A percentile compares a stretch with the other conserved stretches of the same genome.
Evolutionary conservation across 306 rosid genomes (phyloP).

Genomic region (Rubus parviflorus): DNA sequence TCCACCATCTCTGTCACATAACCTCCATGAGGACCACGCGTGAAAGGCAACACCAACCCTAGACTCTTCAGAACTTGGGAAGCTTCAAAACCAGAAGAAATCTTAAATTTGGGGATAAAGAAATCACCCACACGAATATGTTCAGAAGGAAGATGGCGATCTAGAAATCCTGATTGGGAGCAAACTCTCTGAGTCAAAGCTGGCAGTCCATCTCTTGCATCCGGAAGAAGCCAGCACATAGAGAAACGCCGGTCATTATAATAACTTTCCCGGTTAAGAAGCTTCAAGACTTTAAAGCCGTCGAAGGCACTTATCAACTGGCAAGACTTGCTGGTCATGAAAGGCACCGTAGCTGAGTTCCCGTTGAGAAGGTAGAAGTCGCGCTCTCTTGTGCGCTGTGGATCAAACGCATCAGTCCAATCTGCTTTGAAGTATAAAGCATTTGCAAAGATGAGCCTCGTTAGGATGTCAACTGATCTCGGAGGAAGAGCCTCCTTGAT

Average conservation of each 20-base stretch:
- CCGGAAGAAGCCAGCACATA: conserved; percentile 3
- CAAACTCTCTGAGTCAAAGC: conserved; percentile 5
- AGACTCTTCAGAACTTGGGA: background rate
- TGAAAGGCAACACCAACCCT: conserved; percentile 7
- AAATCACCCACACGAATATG: background rate
- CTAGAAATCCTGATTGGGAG: background rate
- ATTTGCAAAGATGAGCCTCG: conserved; percentile 22
- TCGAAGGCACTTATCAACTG: background rate
- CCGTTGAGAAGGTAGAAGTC: conserved; percentile 7
- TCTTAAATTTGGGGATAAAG: conserved; percentile 8
- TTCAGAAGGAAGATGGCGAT: background rate
- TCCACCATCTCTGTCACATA: conserved; percentile 19
- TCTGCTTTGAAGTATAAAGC: conserved; percentile 17
- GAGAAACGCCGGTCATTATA: background rate
- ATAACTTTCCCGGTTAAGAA: background rate
- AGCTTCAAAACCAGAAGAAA: conserved; percentile 11
- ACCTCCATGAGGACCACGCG: background rate
- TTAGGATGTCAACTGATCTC: background rate
- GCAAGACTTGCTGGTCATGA: background rate
- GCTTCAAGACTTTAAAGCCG: background rate
- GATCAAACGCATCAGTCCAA: background rate
- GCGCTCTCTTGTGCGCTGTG: background rate
- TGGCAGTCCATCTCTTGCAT: conserved; percentile 14
- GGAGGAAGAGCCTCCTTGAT: conserved; percentile 2
- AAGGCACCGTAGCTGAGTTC: background rate